Conservation (phyloP, 305 asterid species). For the Stenogyne calaminthoides region DNA sequence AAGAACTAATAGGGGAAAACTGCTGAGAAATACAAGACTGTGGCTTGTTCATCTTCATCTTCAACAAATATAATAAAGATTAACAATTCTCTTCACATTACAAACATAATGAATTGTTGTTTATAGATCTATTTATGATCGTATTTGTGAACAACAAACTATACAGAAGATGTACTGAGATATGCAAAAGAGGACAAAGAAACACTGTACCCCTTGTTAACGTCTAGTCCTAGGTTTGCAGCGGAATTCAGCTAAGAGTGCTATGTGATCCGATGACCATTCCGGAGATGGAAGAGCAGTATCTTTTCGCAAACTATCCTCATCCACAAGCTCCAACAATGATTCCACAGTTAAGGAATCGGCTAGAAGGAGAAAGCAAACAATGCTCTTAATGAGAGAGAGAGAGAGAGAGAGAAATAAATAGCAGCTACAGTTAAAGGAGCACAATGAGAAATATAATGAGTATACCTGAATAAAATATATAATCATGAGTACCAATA, state of each 20-base stretch:
- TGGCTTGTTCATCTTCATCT: not conserved
- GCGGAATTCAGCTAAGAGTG: constrained; percentile 90
- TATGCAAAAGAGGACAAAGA: not conserved
- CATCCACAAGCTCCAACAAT: constrained; percentile 92
- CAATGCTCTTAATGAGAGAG: constrained; percentile 16
- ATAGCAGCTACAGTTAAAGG: not conserved
- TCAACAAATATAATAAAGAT: not conserved
- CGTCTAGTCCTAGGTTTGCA: constrained; percentile 89
- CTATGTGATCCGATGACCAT: constrained; percentile 98
- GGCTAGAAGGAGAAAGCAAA: constrained; percentile 53
- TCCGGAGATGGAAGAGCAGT: constrained; percentile 96
- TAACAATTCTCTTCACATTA: not conserved
- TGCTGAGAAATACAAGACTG: not conserved
- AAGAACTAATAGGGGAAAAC: not conserved
- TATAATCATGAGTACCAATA: constrained; percentile 90
- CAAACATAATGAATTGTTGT: not conserved
- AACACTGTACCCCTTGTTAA: constrained; percentile 46
- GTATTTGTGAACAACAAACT: not conserved
- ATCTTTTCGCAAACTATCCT: constrained; percentile 85
- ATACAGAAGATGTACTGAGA: not conserved
- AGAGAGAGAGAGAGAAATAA: not conserved
- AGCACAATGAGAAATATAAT: not conserved
- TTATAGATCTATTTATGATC: no score
- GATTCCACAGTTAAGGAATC: constrained; percentile 89
- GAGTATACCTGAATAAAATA: constrained; percentile 83